Conservation (phyloP, 2,329 filamentous ascomycete genomes). For the Leptographium galeiforme region DNA sequence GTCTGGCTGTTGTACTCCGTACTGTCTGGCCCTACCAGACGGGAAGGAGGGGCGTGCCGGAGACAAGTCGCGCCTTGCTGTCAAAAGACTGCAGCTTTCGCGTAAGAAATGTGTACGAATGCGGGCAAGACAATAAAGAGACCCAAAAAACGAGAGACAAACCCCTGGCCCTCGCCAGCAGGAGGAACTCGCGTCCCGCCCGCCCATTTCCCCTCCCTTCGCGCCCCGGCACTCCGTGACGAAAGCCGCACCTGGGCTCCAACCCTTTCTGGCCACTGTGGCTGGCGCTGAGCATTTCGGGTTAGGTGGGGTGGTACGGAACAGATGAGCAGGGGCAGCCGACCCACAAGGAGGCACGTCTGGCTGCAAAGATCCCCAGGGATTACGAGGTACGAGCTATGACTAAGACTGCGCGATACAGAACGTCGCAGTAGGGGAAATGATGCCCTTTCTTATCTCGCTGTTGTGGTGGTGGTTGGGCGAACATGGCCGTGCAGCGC, state of each 20-base stretch:
- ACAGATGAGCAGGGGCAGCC: not conserved
- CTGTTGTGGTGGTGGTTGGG: too few species aligned
- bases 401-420: too few species aligned
- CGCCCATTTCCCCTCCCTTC: not conserved
- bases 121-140: not conserved
- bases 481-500: too few species aligned
- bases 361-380: not conserved
- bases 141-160: not conserved
- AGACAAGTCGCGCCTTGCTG: too few species aligned
- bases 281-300: not conserved
- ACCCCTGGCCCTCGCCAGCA: not conserved
- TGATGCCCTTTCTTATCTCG: not conserved
- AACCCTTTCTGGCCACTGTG: not conserved
- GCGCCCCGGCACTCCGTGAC: not conserved
- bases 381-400: not conserved
- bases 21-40: too few species aligned
- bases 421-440: not conserved
- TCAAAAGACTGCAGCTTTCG: too few species aligned
- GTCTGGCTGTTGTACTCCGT: too few species aligned
- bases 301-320: constrained; percentile 1
- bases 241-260: not conserved
- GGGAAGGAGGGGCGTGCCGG: too few species aligned
- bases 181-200: not conserved
- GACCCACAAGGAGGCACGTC: not conserved
- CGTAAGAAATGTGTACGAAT: too few species aligned